phyloP scores from a whole-genome alignment of 495 filamentous ascomycete genomes.

The Annulohypoxylon moriforme region DNA sequence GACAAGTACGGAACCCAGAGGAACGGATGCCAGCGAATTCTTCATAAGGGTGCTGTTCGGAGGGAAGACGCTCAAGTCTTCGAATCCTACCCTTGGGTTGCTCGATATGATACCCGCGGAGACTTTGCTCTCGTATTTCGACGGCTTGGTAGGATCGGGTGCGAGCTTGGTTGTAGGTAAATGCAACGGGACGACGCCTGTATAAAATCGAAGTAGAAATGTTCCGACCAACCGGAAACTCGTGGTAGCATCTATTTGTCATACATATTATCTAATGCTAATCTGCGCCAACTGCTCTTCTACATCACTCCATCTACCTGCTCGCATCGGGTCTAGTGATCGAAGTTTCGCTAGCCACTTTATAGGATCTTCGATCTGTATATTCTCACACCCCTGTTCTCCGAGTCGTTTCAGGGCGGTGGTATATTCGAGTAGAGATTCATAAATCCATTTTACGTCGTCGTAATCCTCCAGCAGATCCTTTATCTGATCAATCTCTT shows the following conservation, averaged over 20 bases:
- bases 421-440: slow-evolving; percentile 75
- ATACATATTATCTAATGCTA: slow-evolving; percentile 23
- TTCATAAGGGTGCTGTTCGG: slow-evolving; percentile 72
- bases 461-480: slow-evolving; percentile 81
- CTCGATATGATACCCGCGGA: slow-evolving; percentile 72
- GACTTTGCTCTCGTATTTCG: slow-evolving; percentile 70
- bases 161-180: slow-evolving; percentile 57
- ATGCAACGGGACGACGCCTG: slow-evolving; percentile 43
- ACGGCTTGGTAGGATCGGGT: slow-evolving; percentile 67
- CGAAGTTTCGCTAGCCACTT: slow-evolving; percentile 73
- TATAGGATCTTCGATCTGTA: slow-evolving; percentile 61
- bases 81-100: slow-evolving; percentile 66
- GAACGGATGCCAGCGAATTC: slow-evolving; percentile 30
- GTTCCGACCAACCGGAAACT: neutral
- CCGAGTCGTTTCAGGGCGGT: slow-evolving; percentile 60
- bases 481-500: slow-evolving; percentile 74
- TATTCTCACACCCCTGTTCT: slow-evolving; percentile 42
- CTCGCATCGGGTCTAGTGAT: slow-evolving; percentile 75
- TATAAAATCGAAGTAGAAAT: slow-evolving; percentile 9
- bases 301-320: slow-evolving; percentile 74
- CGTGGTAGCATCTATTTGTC: slow-evolving; percentile 1
- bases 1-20: slow-evolving; percentile 51
- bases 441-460: slow-evolving; percentile 83
- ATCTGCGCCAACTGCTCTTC: slow-evolving; percentile 53
- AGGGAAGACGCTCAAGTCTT: slow-evolving; percentile 67